Percentiles rank a stretch among this genome's conserved stretches.
These are phyloP conservation scores for Globisporangium cylindrosporum DNA, from an alignment of 352 stramenopile species.

Conservation along the genomic window DNA sequence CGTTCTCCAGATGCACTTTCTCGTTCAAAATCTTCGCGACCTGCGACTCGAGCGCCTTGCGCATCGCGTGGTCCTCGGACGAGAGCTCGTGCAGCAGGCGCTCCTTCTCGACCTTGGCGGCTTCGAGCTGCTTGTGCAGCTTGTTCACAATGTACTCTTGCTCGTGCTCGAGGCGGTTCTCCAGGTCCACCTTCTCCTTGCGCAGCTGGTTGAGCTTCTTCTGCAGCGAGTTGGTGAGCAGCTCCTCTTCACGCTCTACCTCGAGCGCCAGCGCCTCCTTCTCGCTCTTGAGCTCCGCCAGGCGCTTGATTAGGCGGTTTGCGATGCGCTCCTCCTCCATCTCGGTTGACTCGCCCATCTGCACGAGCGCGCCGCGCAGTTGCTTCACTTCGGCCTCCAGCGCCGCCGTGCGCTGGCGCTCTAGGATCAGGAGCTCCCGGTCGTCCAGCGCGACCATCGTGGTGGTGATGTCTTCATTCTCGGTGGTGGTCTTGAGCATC, in stretches of 20 bases:
- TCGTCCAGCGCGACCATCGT: constrained; percentile 29
- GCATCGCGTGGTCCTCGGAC: constrained; percentile 59
- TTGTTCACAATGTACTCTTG: constrained; percentile 93
- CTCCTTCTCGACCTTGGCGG: constrained; percentile 66
- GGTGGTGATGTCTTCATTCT: not conserved
- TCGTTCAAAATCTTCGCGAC: constrained; percentile 80
- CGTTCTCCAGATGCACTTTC: constrained; percentile 84
- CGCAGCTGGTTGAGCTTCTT: constrained; percentile 88
- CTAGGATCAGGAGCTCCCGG: constrained; percentile 60
- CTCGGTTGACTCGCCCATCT: constrained; percentile 80
- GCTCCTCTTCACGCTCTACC: constrained; percentile 88
- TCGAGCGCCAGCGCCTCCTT: constrained; percentile 88
- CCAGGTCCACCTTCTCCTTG: constrained; percentile 89
- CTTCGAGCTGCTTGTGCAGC: constrained; percentile 81
- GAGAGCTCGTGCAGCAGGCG: constrained; percentile 63
- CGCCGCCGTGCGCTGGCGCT: constrained; percentile 70
- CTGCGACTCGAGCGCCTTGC: constrained; percentile 71
- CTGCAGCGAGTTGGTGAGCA: constrained; percentile 87
- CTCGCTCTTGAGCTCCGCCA: constrained; percentile 79
- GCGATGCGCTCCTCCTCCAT: constrained; percentile 83
- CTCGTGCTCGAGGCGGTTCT: constrained; percentile 91
- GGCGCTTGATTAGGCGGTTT: constrained; percentile 79
- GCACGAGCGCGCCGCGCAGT: constrained; percentile 66
- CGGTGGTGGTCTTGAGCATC: constrained; percentile 2
- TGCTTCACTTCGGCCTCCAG: constrained; percentile 68